Evolutionary conservation across 352 stramenopile genomes (phyloP).

Genomic region (Phytophthora palmivora): DNA sequence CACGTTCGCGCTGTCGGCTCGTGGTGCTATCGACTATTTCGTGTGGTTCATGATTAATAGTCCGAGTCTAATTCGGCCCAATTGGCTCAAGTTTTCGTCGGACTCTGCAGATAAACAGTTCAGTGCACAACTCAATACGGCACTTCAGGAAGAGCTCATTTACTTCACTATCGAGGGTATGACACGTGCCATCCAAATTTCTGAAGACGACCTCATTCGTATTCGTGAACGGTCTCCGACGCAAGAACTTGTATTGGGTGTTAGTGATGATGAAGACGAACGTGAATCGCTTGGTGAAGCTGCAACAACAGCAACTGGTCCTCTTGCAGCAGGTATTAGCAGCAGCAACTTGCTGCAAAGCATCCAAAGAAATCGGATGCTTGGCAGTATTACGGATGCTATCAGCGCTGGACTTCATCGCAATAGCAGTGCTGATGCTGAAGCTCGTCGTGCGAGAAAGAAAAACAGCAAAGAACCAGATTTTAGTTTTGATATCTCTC

Average conservation of each 20-base stretch:
- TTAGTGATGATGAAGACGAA: slow-evolving; percentile 23
- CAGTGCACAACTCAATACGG: slow-evolving; percentile 88
- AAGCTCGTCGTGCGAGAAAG: slow-evolving; percentile 20
- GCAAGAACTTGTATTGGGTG: slow-evolving; percentile 44
- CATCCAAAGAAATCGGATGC: slow-evolving; percentile 33
- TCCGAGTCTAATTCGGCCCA: slow-evolving; percentile 52
- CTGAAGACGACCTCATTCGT: slow-evolving; percentile 67
- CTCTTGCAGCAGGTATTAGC: slow-evolving; percentile 5
- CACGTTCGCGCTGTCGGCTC: slow-evolving; percentile 71
- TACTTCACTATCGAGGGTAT: slow-evolving; percentile 92
- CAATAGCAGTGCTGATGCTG: slow-evolving; percentile 30
- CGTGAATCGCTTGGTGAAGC: slow-evolving; percentile 19
- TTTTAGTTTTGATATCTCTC: slow-evolving; percentile 48
- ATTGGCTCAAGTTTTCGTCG: slow-evolving; percentile 82
- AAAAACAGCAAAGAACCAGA: slow-evolving; percentile 31
- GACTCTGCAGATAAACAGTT: slow-evolving; percentile 86
- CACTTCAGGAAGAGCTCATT: slow-evolving; percentile 88
- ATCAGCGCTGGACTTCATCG: slow-evolving; percentile 38
- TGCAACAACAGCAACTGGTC: slow-evolving; percentile 35
- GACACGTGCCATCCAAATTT: slow-evolving; percentile 73
- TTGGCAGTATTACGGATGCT: slow-evolving; percentile 36
- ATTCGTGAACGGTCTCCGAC: slow-evolving; percentile 56
- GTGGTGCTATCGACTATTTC: slow-evolving; percentile 79
- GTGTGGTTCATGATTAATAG: slow-evolving; percentile 90
- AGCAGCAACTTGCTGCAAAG: slow-evolving; percentile 28